phyloP scores from a whole-genome alignment of 129 eudicot species.

The Apium graveolens region DNA sequence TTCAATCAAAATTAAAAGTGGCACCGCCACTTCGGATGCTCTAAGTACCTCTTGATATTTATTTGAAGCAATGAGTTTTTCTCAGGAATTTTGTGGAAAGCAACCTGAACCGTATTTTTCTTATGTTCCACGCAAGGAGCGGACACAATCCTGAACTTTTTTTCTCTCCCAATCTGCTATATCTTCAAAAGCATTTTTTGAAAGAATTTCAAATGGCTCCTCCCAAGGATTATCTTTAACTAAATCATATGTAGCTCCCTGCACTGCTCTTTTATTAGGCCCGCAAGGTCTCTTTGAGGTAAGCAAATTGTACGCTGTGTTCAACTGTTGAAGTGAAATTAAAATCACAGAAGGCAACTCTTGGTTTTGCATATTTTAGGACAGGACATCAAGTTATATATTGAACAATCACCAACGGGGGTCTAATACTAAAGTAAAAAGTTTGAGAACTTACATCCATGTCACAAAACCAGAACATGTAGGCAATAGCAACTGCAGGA shows the following conservation, averaged over 20 bases:
- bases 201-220: constrained; percentile 76
- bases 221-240: constrained; percentile 65
- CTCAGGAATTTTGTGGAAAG: neutral
- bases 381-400: neutral
- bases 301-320: constrained; percentile 50
- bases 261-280: constrained; percentile 76
- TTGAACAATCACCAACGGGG: neutral
- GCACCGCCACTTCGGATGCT: no score
- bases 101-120: neutral
- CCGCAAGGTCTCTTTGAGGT: constrained; percentile 87
- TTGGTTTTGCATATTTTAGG: neutral
- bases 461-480: constrained; percentile 82
- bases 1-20: no score
- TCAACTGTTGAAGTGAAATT: constrained; percentile 38
- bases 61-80: neutral
- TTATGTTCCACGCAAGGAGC: constrained; percentile 67
- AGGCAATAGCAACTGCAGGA: constrained; percentile 91
- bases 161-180: constrained; percentile 91
- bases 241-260: constrained; percentile 87
- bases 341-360: neutral
- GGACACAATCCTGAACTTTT: constrained; percentile 74
- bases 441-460: constrained; percentile 58
- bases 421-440: neutral
- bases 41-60: neutral
- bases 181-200: constrained; percentile 67